Evolutionary conservation across 169 alveolate species (phyloP).

Genomic region (Theileria annulata): DNA sequence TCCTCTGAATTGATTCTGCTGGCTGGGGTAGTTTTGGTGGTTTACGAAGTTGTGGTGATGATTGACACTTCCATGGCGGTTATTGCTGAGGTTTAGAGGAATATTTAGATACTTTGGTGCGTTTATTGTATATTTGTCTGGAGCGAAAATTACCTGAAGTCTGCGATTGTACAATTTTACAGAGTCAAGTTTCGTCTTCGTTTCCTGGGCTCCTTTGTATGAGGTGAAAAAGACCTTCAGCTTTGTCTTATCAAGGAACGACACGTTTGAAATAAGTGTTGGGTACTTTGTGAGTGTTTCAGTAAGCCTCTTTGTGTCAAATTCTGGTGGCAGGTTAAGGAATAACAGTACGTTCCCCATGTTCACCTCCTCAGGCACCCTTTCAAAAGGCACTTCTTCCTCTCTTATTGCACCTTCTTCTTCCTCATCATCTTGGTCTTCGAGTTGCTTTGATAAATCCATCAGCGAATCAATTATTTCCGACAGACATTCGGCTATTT

Average conservation of each 20-base stretch:
- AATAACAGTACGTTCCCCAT: conserved; percentile 27
- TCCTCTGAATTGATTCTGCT: too few species aligned
- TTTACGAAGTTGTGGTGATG: too few species aligned
- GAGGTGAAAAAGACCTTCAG: conserved; percentile 51
- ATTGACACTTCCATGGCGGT: too few species aligned
- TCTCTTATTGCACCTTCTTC: conserved; percentile 67
- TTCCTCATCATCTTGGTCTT: conserved; percentile 17
- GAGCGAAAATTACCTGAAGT: conserved; percentile 47
- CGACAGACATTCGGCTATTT: not conserved
- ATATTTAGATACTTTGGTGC: too few species aligned
- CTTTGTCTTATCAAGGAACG: conserved; percentile 10
- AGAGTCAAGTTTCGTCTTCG: conserved; percentile 37
- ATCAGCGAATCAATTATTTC: conserved; percentile 7
- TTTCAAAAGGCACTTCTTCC: conserved; percentile 65
- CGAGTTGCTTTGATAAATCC: conserved; percentile 10
- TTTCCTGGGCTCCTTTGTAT: conserved; percentile 36
- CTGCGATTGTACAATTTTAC: conserved; percentile 51
- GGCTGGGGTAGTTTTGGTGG: too few species aligned
- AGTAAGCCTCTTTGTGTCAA: conserved; percentile 27
- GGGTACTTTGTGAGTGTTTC: not conserved
- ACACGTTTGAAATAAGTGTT: conserved; percentile 20
- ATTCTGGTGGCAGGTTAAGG: conserved; percentile 65
- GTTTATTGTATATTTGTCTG: conserved; percentile 4
- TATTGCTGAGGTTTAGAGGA: too few species aligned
- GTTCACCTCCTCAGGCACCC: conserved; percentile 19